These are phyloP conservation scores for Ustilago trichophora DNA, from an alignment of 1,284 basidiomycete genomes.

Conservation along the genomic window DNA sequence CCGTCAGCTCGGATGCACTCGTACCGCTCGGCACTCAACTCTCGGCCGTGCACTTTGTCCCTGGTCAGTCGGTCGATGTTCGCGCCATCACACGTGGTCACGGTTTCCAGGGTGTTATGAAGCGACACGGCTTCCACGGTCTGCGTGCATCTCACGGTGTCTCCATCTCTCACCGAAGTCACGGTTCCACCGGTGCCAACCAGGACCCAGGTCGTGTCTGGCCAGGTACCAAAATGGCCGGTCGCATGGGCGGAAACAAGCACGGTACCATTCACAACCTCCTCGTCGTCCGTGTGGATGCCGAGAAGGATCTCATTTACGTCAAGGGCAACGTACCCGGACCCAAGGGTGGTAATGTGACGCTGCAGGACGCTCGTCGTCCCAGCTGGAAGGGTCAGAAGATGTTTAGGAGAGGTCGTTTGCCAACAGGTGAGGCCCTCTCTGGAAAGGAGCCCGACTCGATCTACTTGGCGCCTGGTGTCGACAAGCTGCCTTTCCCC, in stretches of 20 bases:
- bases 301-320: slow-evolving; percentile 83
- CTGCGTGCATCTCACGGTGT: slow-evolving; percentile 94
- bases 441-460: slow-evolving; percentile 76
- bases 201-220: slow-evolving; percentile 88
- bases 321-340: slow-evolving; percentile 75
- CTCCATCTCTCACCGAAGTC: slow-evolving; percentile 90
- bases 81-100: slow-evolving; percentile 93
- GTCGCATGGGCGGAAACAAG: slow-evolving; percentile 80
- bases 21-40: slow-evolving; percentile 87
- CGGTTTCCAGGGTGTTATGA: slow-evolving; percentile 97
- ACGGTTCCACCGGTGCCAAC: slow-evolving; percentile 92
- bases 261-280: slow-evolving; percentile 76
- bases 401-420: slow-evolving; percentile 56
- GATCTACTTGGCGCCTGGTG: slow-evolving; percentile 82
- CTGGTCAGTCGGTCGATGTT: slow-evolving; percentile 95
- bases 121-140: slow-evolving; percentile 92
- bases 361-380: slow-evolving; percentile 62
- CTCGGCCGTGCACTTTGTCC: slow-evolving; percentile 94
- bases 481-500: slow-evolving; percentile 87
- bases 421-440: slow-evolving; percentile 71
- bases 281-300: slow-evolving; percentile 86
- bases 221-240: slow-evolving; percentile 98
- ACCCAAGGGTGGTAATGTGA: slow-evolving; percentile 69
- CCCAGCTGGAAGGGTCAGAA: slow-evolving; percentile 61
- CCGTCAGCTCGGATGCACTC: slow-evolving; percentile 86